phyloP scores from a whole-genome alignment of 2,329 filamentous ascomycete species.

The Aspergillus pseudoterreus region DNA sequence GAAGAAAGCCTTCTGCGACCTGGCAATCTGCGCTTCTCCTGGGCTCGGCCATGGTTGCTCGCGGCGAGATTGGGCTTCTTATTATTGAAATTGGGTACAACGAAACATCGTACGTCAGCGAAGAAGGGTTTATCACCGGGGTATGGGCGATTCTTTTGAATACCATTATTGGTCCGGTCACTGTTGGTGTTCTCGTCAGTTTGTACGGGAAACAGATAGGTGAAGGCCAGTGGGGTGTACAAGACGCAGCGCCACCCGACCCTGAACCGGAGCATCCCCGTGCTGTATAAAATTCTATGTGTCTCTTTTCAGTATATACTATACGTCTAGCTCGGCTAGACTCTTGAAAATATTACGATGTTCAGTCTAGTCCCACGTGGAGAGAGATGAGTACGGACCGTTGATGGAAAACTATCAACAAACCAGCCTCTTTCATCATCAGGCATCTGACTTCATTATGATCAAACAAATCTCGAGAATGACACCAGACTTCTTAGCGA shows the following conservation, averaged over 20 bases:
- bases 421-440: too few relatives aligned
- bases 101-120: conserved; percentile 32
- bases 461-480: too few relatives aligned
- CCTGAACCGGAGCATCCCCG: too few relatives aligned
- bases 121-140: conserved; percentile 24
- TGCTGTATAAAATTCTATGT: too few relatives aligned
- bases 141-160: conserved; percentile 33
- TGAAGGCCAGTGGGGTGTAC: conserved; percentile 23
- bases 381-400: too few relatives aligned
- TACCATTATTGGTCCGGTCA: conserved; percentile 28
- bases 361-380: too few relatives aligned
- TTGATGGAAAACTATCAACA: too few relatives aligned
- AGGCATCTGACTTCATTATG: too few relatives aligned
- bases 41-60: conserved; percentile 31
- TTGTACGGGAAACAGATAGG: conserved; percentile 19
- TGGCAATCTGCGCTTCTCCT: conserved; percentile 24
- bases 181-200: conserved; percentile 24
- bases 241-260: neutral
- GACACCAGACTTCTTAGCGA: too few relatives aligned
- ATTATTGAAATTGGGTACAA: conserved; percentile 22
- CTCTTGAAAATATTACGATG: too few relatives aligned
- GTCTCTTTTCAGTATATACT: too few relatives aligned
- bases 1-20: neutral
- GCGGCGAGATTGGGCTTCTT: conserved; percentile 30
- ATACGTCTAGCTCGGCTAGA: too few relatives aligned